phyloP scores from a whole-genome alignment of 305 asterid genomes.

The Petunia hybrid region DNA sequence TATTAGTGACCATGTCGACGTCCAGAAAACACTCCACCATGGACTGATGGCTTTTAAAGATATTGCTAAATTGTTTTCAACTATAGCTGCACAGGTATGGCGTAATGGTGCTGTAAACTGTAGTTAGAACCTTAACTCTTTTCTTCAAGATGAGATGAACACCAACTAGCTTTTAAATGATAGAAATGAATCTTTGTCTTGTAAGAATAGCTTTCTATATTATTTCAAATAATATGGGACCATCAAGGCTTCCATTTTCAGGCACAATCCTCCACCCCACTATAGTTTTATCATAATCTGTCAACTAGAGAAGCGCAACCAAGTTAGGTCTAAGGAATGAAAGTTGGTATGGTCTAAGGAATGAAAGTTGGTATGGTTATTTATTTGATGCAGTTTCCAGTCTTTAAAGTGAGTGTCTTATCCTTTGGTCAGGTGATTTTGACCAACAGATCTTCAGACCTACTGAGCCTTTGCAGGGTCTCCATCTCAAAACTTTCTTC shows the following conservation, averaged over 20 bases:
- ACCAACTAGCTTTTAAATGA: slow-evolving; percentile 2
- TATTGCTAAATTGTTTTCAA: background rate
- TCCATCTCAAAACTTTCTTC: too few relatives aligned
- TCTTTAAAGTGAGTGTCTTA: too few relatives aligned
- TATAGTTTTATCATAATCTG: background rate
- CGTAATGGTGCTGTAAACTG: background rate
- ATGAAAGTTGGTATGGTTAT: too few relatives aligned
- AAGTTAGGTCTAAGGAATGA: background rate
- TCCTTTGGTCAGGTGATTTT: too few relatives aligned
- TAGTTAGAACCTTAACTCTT: background rate
- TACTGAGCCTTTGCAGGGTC: too few relatives aligned
- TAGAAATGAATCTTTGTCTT: background rate
- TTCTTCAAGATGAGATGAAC: background rate
- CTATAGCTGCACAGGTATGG: background rate
- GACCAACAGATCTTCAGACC: too few relatives aligned
- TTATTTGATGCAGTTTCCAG: too few relatives aligned
- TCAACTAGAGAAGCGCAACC: background rate
- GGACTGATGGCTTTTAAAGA: background rate
- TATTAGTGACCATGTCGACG: background rate
- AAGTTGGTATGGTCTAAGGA: too few relatives aligned
- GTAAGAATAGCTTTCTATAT: background rate
- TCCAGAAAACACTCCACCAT: background rate
- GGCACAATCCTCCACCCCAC: background rate
- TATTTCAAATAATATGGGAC: background rate
- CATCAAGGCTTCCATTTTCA: background rate